Percentiles rank a stretch among this genome's conserved stretches.
phyloP scores from a whole-genome alignment of 164 flowering plant species.

The Litsea cubeba region DNA sequence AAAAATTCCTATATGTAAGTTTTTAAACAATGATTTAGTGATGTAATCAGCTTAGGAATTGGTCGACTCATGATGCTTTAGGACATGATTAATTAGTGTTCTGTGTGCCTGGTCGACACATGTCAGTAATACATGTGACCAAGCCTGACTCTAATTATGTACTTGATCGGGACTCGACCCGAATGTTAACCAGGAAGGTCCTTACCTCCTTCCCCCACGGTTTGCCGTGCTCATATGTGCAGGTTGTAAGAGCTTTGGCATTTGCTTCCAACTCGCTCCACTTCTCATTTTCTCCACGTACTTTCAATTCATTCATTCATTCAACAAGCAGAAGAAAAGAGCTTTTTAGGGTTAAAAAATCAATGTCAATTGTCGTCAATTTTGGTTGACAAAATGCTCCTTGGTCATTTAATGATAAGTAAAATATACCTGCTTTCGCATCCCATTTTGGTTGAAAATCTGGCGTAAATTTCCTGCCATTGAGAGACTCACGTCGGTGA shows the following conservation, averaged over 20 bases:
- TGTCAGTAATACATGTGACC: too few species aligned
- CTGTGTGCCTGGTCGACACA: too few species aligned
- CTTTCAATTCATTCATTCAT: conserved; percentile 2
- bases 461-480: conserved; percentile 24
- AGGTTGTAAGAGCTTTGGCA: conserved; percentile 20
- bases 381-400: not conserved
- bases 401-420: not conserved
- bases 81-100: too few species aligned
- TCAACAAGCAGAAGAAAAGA: not conserved
- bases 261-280: conserved; percentile 18
- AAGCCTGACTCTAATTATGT: too few species aligned
- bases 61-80: too few species aligned
- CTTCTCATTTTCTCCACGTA: conserved; percentile 12
- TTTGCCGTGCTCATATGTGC: conserved; percentile 21
- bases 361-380: too few species aligned
- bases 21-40: too few species aligned
- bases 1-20: too few species aligned
- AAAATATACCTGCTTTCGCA: not conserved
- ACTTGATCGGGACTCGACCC: too few species aligned
- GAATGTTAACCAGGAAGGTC: too few species aligned
- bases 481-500: conserved; percentile 25
- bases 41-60: too few species aligned
- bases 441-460: conserved; percentile 10
- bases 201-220: conserved; percentile 26
- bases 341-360: too few species aligned